These are phyloP conservation scores for Haplosporangium sp. DNA, from an alignment of 371 early-diverging fungal genomes.

Conservation along the genomic window DNA sequence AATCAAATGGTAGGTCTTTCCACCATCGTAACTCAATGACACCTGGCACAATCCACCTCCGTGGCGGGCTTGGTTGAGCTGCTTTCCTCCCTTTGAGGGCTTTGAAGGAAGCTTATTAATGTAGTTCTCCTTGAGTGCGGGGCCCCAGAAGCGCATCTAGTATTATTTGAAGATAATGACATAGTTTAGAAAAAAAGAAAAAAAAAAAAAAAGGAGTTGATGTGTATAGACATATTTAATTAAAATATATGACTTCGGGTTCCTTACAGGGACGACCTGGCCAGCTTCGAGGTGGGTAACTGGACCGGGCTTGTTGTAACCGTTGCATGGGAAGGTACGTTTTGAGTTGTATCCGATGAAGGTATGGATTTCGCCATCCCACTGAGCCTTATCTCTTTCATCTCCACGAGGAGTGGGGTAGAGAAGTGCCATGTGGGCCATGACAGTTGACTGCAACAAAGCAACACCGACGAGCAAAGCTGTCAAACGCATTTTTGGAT, in stretches of 20 bases:
- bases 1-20: constrained; percentile 68
- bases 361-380: constrained; percentile 26
- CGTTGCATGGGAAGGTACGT: constrained; percentile 32
- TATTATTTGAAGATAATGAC: not conserved
- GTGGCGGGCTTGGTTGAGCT: constrained; percentile 54
- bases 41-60: constrained; percentile 78
- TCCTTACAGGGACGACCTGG: constrained; percentile 31
- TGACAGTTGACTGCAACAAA: constrained; percentile 3
- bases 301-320: constrained; percentile 25
- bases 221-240: no score
- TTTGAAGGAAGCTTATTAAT: constrained; percentile 6
- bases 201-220: not conserved
- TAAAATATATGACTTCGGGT: no score
- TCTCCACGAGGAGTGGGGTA: constrained; percentile 35
- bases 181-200: not conserved
- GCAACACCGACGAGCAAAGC: not conserved
- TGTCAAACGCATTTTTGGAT: not conserved
- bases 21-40: constrained; percentile 71
- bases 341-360: constrained; percentile 22
- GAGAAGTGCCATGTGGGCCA: constrained; percentile 36
- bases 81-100: not conserved
- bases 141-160: constrained; percentile 49
- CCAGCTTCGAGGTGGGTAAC: constrained; percentile 40
- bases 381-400: constrained; percentile 11
- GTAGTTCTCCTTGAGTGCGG: constrained; percentile 14